Conservation (phyloP, 2,329 filamentous ascomycete species). For the Emmonsiellopsis sp. region DNA sequence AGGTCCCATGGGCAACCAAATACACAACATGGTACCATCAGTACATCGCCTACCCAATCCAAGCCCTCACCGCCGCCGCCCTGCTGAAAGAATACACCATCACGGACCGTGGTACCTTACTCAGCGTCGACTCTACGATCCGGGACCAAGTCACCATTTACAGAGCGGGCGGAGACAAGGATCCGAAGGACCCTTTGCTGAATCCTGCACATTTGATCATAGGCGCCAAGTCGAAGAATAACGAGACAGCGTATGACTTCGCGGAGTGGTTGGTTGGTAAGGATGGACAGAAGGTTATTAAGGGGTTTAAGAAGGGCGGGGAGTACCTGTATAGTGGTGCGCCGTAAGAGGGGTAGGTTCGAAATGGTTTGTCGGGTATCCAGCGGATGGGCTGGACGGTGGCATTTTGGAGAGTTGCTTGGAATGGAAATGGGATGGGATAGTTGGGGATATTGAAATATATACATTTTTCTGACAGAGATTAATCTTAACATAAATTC, state of each 20-base stretch:
- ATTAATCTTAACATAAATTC: too few species aligned
- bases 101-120: conserved; percentile 39
- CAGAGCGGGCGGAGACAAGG: conserved; percentile 25
- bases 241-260: conserved; percentile 28
- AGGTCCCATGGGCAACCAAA: conserved; percentile 37
- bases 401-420: too few species aligned
- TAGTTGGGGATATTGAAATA: too few species aligned
- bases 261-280: conserved; percentile 30
- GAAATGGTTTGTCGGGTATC: too few species aligned
- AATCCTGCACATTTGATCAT: conserved; percentile 38
- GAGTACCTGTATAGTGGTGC: conserved; percentile 31
- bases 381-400: too few species aligned
- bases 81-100: conserved; percentile 39
- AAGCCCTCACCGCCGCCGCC: conserved; percentile 37
- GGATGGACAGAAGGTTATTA: conserved; percentile 29
- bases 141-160: conserved; percentile 26
- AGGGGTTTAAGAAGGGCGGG: conserved; percentile 30
- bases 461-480: too few species aligned
- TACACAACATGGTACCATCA: conserved; percentile 43
- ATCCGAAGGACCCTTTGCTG: conserved; percentile 28
- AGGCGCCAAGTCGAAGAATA: conserved; percentile 27
- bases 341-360: conserved; percentile 12
- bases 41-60: conserved; percentile 37
- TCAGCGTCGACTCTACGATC: conserved; percentile 29
- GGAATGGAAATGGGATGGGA: too few species aligned